Evolutionary conservation across 129 eudicot genomes (phyloP).

Genomic region (Smallanthus sonchifolius): DNA sequence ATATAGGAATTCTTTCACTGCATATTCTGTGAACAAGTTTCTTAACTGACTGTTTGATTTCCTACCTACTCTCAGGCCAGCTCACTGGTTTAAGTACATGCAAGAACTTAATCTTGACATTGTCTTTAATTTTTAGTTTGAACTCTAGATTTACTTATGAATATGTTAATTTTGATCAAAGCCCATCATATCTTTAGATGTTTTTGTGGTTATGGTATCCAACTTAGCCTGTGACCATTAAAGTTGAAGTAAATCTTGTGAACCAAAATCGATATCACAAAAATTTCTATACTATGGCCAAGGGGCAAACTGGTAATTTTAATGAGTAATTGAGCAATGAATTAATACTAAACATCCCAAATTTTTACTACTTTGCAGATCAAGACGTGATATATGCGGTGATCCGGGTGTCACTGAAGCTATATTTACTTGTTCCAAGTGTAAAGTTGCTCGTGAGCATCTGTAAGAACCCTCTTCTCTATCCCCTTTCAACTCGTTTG

Average conservation of each 20-base stretch:
- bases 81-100: background rate
- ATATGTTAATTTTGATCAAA: background rate
- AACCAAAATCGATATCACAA: background rate
- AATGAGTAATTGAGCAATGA: background rate
- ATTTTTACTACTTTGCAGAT: conserved; percentile 34
- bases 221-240: background rate
- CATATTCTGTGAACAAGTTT: background rate
- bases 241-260: conserved; percentile 1
- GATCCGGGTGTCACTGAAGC: conserved; percentile 43
- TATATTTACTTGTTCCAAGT: conserved; percentile 34
- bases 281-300: background rate
- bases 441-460: conserved; percentile 44
- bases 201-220: background rate
- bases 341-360: background rate
- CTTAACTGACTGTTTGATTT: conserved; percentile 5
- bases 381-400: conserved; percentile 52
- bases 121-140: background rate
- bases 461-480: conserved; percentile 39
- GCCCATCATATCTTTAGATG: background rate
- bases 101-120: background rate
- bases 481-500: background rate
- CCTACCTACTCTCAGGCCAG: background rate
- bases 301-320: background rate
- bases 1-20: background rate
- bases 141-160: background rate